A percentile compares a stretch with the other conserved stretches of the same genome.
These are phyloP conservation scores for Fusarium burgessii DNA, from an alignment of 2,329 filamentous ascomycete species.

Conservation along the genomic window DNA sequence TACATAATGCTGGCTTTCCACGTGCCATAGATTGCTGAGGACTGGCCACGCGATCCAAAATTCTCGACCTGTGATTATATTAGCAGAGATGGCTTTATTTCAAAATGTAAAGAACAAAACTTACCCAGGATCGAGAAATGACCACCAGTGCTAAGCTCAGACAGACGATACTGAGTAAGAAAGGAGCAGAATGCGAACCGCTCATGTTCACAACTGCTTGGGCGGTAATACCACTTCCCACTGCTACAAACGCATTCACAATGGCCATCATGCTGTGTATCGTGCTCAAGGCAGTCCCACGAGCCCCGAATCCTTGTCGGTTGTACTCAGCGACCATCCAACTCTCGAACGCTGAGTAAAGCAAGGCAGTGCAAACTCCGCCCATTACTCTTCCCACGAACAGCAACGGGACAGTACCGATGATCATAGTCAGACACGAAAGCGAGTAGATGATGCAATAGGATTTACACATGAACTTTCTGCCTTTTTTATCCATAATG, in stretches of 20 bases:
- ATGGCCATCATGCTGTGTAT: neutral
- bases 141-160: neutral
- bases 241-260: neutral
- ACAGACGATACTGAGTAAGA: neutral
- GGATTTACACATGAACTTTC: neutral
- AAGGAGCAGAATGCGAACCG: neutral
- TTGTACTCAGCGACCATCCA: slow-evolving; percentile 1
- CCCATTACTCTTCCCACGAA: neutral
- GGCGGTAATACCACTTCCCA: neutral
- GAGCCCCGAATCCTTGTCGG: neutral
- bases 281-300: neutral
- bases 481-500: neutral
- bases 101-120: rapidly evolving
- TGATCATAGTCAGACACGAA: neutral
- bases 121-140: neutral
- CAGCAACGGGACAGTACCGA: rapidly evolving
- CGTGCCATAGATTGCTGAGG: rapidly evolving
- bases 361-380: neutral
- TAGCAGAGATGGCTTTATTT: neutral
- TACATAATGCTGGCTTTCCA: rapidly evolving
- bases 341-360: neutral
- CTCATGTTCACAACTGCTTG: neutral
- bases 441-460: neutral
- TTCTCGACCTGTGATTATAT: neutral
- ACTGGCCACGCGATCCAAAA: rapidly evolving